Evolutionary conservation across 768 basidiomycete genomes (phyloP).

Genomic region (Phaeotremella fagi): DNA sequence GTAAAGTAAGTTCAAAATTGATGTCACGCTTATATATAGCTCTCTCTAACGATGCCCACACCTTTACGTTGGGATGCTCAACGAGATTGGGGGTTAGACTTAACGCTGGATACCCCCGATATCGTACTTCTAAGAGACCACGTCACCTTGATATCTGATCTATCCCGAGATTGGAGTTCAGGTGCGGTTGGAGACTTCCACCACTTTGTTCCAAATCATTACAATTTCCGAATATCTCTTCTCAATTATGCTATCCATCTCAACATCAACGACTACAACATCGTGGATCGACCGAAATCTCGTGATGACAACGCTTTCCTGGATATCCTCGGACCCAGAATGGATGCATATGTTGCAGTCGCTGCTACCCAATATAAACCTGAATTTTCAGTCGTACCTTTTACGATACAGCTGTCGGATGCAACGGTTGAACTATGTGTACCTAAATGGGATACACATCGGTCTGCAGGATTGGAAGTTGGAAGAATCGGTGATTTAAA

Average conservation of each 20-base stretch:
- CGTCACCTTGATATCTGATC: slow-evolving; percentile 85
- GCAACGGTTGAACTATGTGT: slow-evolving; percentile 60
- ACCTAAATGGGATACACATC: slow-evolving; percentile 80
- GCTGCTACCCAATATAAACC: slow-evolving; percentile 70
- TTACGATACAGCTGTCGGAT: slow-evolving; percentile 60
- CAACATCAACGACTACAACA: slow-evolving; percentile 93
- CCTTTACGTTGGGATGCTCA: slow-evolving; percentile 77
- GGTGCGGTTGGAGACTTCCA: slow-evolving; percentile 70
- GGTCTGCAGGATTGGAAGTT: slow-evolving; percentile 61
- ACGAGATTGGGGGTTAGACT: slow-evolving; percentile 72
- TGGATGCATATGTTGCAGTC: slow-evolving; percentile 58
- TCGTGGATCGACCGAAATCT: slow-evolving; percentile 80
- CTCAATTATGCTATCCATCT: slow-evolving; percentile 71
- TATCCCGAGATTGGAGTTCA: slow-evolving; percentile 85
- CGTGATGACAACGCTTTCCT: slow-evolving; percentile 85
- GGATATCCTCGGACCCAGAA: slow-evolving; percentile 58
- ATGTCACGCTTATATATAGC: slow-evolving; percentile 5
- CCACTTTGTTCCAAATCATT: slow-evolving; percentile 77
- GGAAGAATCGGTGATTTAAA: slow-evolving; percentile 58
- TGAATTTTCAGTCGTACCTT: slow-evolving; percentile 62
- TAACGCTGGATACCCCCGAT: slow-evolving; percentile 65
- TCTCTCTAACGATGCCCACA: slow-evolving; percentile 57
- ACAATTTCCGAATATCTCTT: slow-evolving; percentile 65
- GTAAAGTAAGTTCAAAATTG: slow-evolving; percentile 57
- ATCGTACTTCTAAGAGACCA: slow-evolving; percentile 85